phyloP scores from a whole-genome alignment of 441 rosid genomes.

The Erodium texanum region DNA sequence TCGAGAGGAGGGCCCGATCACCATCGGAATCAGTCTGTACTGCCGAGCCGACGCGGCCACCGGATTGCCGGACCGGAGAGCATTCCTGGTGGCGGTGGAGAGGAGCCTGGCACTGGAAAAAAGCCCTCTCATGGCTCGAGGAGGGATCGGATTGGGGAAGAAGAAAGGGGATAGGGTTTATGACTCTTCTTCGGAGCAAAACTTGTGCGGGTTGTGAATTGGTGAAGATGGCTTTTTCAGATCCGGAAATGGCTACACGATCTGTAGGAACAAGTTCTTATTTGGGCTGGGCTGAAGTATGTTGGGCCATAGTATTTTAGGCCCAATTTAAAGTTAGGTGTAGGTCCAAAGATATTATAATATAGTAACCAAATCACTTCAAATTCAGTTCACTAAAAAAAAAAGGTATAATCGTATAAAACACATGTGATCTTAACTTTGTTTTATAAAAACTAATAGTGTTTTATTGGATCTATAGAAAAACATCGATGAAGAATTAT shows the following conservation, averaged over 20 bases:
- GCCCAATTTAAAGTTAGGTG: too few relatives aligned
- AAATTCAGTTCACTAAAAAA: too few relatives aligned
- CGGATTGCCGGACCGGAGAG: slow-evolving; percentile 12
- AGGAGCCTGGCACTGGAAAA: slow-evolving; percentile 25
- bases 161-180: background rate
- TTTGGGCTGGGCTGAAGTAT: background rate
- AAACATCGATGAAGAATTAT: too few relatives aligned
- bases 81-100: slow-evolving; percentile 10
- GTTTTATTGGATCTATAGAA: too few relatives aligned
- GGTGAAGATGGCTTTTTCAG: background rate
- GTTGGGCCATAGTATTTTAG: background rate
- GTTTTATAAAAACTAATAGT: too few relatives aligned
- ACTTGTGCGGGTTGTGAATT: background rate
- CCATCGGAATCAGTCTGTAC: slow-evolving; percentile 84
- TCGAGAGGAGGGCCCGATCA: slow-evolving; percentile 87
- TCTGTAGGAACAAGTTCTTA: background rate
- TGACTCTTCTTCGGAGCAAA: background rate
- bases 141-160: background rate
- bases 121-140: slow-evolving; percentile 23
- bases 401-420: too few relatives aligned
- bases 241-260: background rate
- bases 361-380: too few relatives aligned
- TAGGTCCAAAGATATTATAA: too few relatives aligned
- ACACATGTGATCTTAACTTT: too few relatives aligned
- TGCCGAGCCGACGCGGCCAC: slow-evolving; percentile 18